Evolutionary conservation across 129 eudicot genomes (phyloP).

Genomic region (Helichrysum umbraculigerum): DNA sequence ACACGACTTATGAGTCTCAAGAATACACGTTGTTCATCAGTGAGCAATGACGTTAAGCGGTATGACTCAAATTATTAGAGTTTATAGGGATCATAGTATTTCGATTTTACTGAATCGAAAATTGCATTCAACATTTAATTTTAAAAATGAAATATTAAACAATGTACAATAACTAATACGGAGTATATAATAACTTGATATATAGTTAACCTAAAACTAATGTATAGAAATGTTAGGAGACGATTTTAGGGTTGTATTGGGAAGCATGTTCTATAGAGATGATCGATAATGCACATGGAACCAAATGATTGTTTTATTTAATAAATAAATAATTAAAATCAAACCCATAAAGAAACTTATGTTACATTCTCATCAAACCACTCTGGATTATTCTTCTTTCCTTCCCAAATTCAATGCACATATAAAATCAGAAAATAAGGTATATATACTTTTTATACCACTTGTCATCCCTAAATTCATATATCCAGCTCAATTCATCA

Average conservation of each 20-base stretch:
- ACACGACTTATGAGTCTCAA: too few relatives aligned
- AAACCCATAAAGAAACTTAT: conserved; percentile 27
- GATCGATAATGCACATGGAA: conserved; percentile 64
- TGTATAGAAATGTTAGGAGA: not conserved
- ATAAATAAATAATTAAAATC: conserved; percentile 25
- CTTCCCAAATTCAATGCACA: conserved; percentile 68
- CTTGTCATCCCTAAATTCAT: conserved; percentile 15
- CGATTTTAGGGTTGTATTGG: conserved; percentile 37
- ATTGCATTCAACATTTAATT: too few relatives aligned
- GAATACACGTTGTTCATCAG: too few relatives aligned
- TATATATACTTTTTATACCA: not conserved
- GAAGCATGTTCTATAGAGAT: conserved; percentile 64
- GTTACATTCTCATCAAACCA: conserved; percentile 52
- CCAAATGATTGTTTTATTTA: conserved; percentile 62
- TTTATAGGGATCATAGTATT: too few relatives aligned
- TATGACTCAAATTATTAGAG: too few relatives aligned
- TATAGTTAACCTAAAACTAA: not conserved
- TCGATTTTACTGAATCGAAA: too few relatives aligned
- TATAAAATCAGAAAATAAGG: conserved; percentile 5
- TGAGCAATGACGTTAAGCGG: too few relatives aligned
- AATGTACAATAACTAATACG: not conserved
- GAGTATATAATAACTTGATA: not conserved
- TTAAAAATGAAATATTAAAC: not conserved
- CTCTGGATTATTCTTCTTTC: conserved; percentile 75
- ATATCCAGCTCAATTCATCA: conserved; percentile 34